A percentile compares a stretch with the other conserved stretches of the same genome.
Evolutionary conservation across 768 basidiomycete genomes (phyloP).

Genomic region (Mycena pura): DNA sequence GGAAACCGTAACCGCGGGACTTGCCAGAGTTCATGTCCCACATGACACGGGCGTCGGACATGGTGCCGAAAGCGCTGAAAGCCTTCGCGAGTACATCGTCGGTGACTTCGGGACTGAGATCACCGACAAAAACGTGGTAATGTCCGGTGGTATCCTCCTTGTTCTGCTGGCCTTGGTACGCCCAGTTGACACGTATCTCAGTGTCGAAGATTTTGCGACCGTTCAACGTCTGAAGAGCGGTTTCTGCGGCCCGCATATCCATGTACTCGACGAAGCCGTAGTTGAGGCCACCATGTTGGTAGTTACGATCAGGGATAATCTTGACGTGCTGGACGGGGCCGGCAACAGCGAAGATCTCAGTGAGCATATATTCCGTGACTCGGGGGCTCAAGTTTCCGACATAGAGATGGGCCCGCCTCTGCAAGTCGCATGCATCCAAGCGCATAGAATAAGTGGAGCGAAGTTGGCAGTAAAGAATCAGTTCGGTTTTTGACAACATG

Average conservation of each 20-base stretch:
- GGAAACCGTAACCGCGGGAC: slow-evolving; percentile 96
- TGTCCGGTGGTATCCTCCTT: slow-evolving; percentile 99
- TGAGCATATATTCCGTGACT: slow-evolving; percentile 99
- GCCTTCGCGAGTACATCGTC: slow-evolving; percentile 97
- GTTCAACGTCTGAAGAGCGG: slow-evolving; percentile 97
- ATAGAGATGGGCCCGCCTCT: slow-evolving; percentile 97
- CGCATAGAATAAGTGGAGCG: slow-evolving; percentile 31
- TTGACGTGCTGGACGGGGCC: slow-evolving; percentile 98
- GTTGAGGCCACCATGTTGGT: slow-evolving; percentile 98
- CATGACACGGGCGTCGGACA: slow-evolving; percentile 99
- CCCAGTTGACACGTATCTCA: slow-evolving; percentile 99
- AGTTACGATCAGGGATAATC: slow-evolving; percentile 99
- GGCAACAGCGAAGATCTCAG: slow-evolving; percentile 95
- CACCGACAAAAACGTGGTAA: slow-evolving; percentile 99
- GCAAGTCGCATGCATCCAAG: slow-evolving; percentile 32
- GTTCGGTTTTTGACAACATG: slow-evolving; percentile 30
- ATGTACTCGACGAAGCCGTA: slow-evolving; percentile 99
- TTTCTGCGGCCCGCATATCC: slow-evolving; percentile 98
- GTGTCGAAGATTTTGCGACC: slow-evolving; percentile 99
- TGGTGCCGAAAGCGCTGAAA: slow-evolving; percentile 94
- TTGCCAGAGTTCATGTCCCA: slow-evolving; percentile 99
- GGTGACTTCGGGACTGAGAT: slow-evolving; percentile 98
- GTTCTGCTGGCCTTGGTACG: slow-evolving; percentile 97
- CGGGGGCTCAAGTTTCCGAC: slow-evolving; percentile 97
- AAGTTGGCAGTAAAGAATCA: slow-evolving; percentile 38